Evolutionary conservation across 805 yeast genomes (phyloP).

Genomic region (Cyberlindnera suaveolens): DNA sequence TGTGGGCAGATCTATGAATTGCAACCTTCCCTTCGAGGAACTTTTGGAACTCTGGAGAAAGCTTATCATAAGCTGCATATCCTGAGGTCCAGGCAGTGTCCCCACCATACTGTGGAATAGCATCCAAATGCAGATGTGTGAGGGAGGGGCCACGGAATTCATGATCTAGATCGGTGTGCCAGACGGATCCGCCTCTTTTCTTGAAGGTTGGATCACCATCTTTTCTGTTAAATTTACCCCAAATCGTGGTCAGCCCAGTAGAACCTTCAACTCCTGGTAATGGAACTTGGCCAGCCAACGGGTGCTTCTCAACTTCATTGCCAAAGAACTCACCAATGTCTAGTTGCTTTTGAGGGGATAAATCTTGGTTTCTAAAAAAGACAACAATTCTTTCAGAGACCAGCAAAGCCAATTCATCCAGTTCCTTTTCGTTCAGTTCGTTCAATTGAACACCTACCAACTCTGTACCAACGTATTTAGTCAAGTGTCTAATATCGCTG

Average conservation of each 20-base stretch:
- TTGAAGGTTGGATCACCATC: not conserved
- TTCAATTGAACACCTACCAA: conserved; percentile 39
- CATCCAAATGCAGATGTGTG: conserved; percentile 45
- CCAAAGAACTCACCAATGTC: conserved; percentile 10
- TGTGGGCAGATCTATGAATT: conserved; percentile 35
- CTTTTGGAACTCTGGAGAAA: conserved; percentile 43
- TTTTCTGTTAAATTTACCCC: conserved; percentile 18
- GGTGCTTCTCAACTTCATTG: not conserved
- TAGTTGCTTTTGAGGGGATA: conserved; percentile 13
- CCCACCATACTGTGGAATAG: conserved; percentile 45
- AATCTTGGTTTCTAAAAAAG: conserved; percentile 28
- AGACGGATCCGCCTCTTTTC: not conserved
- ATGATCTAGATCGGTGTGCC: conserved; percentile 49
- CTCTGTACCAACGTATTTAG: conserved; percentile 45
- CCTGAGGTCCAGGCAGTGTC: conserved; percentile 52
- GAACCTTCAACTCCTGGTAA: conserved; percentile 12
- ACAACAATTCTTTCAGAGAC: conserved; percentile 47
- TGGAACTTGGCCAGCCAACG: not conserved
- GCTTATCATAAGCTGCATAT: conserved; percentile 49
- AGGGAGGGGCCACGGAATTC: conserved; percentile 50
- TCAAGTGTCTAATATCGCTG: conserved; percentile 35
- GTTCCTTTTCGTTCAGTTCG: conserved; percentile 36
- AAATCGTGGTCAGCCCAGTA: conserved; percentile 33
- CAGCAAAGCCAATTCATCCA: conserved; percentile 41
- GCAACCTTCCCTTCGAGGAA: conserved; percentile 51